Evolutionary conservation across 805 yeast species (phyloP), one percentile per base, ranked within the genome.

Genomic region (Candida chilensis): DNA sequence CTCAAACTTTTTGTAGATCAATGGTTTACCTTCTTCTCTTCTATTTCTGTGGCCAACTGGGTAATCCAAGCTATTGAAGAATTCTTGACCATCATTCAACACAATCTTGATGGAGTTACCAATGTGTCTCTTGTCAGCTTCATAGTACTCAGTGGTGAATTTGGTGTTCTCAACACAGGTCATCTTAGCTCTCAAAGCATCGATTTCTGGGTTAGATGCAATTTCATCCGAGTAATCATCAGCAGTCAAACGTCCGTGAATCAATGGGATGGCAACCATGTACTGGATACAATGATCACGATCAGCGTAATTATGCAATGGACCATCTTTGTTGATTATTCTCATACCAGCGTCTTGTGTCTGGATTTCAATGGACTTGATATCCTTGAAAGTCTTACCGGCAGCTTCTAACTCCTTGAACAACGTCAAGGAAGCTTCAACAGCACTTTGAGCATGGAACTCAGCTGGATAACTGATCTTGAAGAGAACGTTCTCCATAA

Each of bases 361-460:
- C 40, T 69, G 60, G 41, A 73, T 71, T 31, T 60, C 57, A 32
- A 73, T 48, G 13, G 57, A 52, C 42, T 60, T 60, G 40, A 73
- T 71, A 41, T 74, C 78, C 29, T 60, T 60, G 34, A 52, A 49
- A 5, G 69, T 42, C 47, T 60, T 60, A n/a, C 73, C 73, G 26
- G 49, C 32, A 4, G 41, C 43, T 26, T 47, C 40, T 37, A 73
- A 50, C 30, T 47, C 40, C 21, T 42, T 37, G 42, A 67, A 56
- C 10, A 66, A 54, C 10, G 57, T 61, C 48, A 73, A 43, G 19
- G 79, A 70, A 15, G 74, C 74, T 44, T 73, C 80, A 20, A 62
- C 78, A 7, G 79, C 79, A 20, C 79, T 72, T 50, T 73, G 80
- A 7, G 78, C 77, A 45, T 73, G 80, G 50, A 73, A 74, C 46